Evolutionary conservation across 192 early-diverging fungal genomes (phyloP).

Genomic region (Gigaspora rosea): DNA sequence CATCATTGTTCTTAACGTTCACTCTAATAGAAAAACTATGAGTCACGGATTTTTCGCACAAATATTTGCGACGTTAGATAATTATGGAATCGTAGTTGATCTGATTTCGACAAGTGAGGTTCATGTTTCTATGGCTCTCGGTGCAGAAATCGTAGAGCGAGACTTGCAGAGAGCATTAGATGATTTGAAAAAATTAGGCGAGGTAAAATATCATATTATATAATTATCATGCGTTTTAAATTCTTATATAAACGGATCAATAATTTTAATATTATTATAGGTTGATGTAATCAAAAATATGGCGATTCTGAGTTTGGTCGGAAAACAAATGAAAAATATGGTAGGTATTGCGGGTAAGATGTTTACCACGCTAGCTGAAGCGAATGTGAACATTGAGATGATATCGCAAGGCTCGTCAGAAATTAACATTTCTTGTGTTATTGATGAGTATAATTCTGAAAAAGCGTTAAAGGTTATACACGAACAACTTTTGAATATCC

Average conservation of each 20-base stretch:
- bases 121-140: constrained; percentile 88
- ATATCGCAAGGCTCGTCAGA: constrained; percentile 98
- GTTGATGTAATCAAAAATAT: constrained; percentile 69
- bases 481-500: constrained; percentile 58
- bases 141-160: constrained; percentile 57
- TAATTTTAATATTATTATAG: background rate
- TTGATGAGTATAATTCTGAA: constrained; percentile 70
- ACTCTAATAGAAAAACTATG: constrained; percentile 94
- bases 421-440: constrained; percentile 98
- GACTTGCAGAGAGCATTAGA: constrained; percentile 80
- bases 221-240: too few relatives aligned
- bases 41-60: constrained; percentile 97
- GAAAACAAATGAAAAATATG: constrained; percentile 96
- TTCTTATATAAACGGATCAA: too few relatives aligned
- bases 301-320: constrained; percentile 96
- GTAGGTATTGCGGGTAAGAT: constrained; percentile 93
- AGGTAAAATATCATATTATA: constrained; percentile 45
- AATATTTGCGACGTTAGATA: constrained; percentile 90
- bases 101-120: constrained; percentile 93
- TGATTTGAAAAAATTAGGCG: constrained; percentile 77
- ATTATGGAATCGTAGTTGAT: constrained; percentile 90
- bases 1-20: constrained; percentile 93
- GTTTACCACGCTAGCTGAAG: constrained; percentile 87
- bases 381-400: constrained; percentile 98
- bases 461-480: constrained; percentile 89